These are phyloP conservation scores for Furcasterigmium furcatum DNA, from an alignment of 2,329 filamentous ascomycete species.

Conservation along the genomic window DNA sequence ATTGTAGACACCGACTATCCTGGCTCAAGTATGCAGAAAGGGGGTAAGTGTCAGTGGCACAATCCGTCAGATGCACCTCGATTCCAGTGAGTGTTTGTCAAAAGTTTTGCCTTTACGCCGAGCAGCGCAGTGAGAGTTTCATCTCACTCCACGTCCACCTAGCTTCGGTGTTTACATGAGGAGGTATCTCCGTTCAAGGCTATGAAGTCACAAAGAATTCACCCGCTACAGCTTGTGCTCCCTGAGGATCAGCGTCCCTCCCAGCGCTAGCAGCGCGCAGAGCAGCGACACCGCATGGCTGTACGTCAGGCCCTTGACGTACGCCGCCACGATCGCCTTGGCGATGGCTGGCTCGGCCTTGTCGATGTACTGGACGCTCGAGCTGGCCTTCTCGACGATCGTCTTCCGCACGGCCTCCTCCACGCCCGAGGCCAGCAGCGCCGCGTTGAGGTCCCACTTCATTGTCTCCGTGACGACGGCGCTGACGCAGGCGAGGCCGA, in stretches of 20 bases:
- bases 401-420: not conserved
- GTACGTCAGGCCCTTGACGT: constrained; percentile 29
- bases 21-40: too few species aligned
- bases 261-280: constrained; percentile 19
- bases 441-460: constrained; percentile 2
- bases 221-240: constrained; percentile 20
- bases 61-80: too few species aligned
- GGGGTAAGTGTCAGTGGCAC: too few species aligned
- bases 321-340: constrained; percentile 24
- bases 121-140: too few species aligned
- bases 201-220: too few species aligned
- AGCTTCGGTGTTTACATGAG: too few species aligned
- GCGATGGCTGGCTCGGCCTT: constrained; percentile 17
- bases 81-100: too few species aligned
- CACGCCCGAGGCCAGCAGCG: not conserved
- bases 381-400: constrained; percentile 26
- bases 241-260: constrained; percentile 19
- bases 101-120: too few species aligned
- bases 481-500: constrained; percentile 32
- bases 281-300: constrained; percentile 27
- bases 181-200: too few species aligned
- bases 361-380: constrained; percentile 27
- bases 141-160: too few species aligned
- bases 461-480: constrained; percentile 22
- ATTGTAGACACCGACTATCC: too few species aligned